phyloP scores from a whole-genome alignment of 495 filamentous ascomycete genomes.

The Ramalina peruviana region DNA sequence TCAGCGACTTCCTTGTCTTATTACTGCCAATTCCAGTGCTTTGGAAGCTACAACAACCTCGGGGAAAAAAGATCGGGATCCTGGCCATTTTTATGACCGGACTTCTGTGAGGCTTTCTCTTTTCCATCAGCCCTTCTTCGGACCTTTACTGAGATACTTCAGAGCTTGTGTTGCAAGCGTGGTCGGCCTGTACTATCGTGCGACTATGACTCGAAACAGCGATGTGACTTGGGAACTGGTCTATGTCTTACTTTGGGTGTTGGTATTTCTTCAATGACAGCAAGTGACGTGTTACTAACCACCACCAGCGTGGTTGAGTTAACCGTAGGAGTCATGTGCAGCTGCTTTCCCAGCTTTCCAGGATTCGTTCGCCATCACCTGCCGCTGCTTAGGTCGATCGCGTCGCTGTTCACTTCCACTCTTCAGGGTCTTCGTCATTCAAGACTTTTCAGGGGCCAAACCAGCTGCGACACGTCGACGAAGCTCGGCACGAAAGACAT shows the following conservation, averaged over 20 bases:
- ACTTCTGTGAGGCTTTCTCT: slow-evolving; percentile 14
- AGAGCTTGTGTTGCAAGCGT: slow-evolving; percentile 8
- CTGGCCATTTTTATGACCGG: slow-evolving; percentile 17
- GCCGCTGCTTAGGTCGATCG: neutral
- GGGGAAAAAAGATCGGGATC: slow-evolving; percentile 14
- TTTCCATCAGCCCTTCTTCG: too few relatives aligned
- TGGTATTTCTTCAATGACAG: neutral
- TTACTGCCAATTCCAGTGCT: slow-evolving; percentile 12
- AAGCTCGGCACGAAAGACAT: too few relatives aligned
- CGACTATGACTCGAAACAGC: neutral
- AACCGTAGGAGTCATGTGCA: slow-evolving; percentile 10
- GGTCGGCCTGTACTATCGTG: slow-evolving; percentile 8
- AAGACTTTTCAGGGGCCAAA: too few relatives aligned
- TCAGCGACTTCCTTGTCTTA: slow-evolving; percentile 9
- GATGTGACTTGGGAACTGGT: slow-evolving; percentile 2
- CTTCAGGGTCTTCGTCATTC: too few relatives aligned
- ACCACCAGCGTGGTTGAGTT: slow-evolving; percentile 5
- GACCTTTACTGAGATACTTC: neutral
- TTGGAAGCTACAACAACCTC: slow-evolving; percentile 10
- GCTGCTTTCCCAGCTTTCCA: slow-evolving; percentile 8
- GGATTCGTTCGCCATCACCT: slow-evolving; percentile 8
- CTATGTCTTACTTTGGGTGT: slow-evolving; percentile 4
- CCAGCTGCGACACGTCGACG: too few relatives aligned
- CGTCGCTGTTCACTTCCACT: too few relatives aligned
- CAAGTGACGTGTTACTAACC: neutral